These are phyloP conservation scores for Chamaecrista fasciculata DNA, from an alignment of 306 rosid species.

Conservation along the genomic window DNA sequence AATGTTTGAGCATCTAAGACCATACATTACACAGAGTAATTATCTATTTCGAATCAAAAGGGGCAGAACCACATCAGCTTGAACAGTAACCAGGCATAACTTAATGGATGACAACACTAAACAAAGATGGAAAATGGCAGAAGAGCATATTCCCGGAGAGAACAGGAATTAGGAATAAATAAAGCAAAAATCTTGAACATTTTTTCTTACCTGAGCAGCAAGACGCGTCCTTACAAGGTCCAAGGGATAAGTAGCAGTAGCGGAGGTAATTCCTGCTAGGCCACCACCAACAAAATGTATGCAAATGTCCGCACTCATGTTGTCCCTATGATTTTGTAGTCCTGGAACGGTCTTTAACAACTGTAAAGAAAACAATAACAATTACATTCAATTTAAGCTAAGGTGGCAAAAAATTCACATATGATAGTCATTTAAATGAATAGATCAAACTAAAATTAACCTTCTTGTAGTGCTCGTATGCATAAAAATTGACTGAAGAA, in stretches of 20 bases:
- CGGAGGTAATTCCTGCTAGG: slow-evolving; percentile 91
- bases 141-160: neutral
- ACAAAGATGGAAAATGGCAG: neutral
- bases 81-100: neutral
- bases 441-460: slow-evolving; percentile 25
- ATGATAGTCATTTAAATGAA: neutral
- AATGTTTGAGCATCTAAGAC: slow-evolving; percentile 8
- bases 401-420: neutral
- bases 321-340: slow-evolving; percentile 49
- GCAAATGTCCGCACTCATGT: slow-evolving; percentile 55
- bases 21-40: neutral
- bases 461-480: slow-evolving; percentile 89
- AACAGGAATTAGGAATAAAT: neutral
- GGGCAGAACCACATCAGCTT: slow-evolving; percentile 3
- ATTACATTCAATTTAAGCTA: neutral
- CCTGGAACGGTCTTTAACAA: slow-evolving; percentile 53
- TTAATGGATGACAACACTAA: neutral
- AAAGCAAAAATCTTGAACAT: neutral
- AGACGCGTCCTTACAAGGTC: slow-evolving; percentile 98
- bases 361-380: slow-evolving; percentile 39
- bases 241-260: slow-evolving; percentile 86
- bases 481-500: slow-evolving; percentile 87
- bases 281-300: slow-evolving; percentile 88
- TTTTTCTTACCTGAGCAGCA: slow-evolving; percentile 80
- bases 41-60: neutral